These are phyloP conservation scores for Emergomyces orientalis DNA, from an alignment of 2,329 filamentous ascomycete genomes.

Conservation along the genomic window DNA sequence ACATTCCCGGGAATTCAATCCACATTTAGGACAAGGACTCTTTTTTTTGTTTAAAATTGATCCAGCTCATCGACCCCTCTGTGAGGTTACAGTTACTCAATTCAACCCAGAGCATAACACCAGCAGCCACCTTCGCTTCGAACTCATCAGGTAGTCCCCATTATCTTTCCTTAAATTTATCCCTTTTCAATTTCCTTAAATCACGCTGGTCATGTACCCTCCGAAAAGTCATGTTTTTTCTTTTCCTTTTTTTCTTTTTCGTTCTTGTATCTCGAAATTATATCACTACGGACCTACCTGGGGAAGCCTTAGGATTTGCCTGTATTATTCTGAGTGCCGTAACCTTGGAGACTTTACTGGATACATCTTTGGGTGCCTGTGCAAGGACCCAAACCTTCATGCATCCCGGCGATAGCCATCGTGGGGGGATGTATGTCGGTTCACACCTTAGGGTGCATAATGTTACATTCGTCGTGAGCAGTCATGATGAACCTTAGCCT, in stretches of 20 bases:
- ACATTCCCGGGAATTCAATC: constrained; percentile 8
- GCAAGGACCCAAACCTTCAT: constrained; percentile 18
- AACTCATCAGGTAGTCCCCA: constrained; percentile 36
- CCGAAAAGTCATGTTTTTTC: constrained; percentile 11
- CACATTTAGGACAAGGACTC: constrained; percentile 17
- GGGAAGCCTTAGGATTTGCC: neutral
- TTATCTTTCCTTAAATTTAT: constrained; percentile 25
- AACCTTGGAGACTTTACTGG: constrained; percentile 21
- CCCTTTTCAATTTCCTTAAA: constrained; percentile 17
- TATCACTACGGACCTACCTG: constrained; percentile 7
- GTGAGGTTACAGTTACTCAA: constrained; percentile 13
- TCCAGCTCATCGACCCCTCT: constrained; percentile 9
- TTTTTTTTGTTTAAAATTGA: constrained; percentile 23
- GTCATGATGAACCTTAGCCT: constrained; percentile 2
- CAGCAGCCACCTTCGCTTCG: constrained; percentile 13
- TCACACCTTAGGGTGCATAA: constrained; percentile 31
- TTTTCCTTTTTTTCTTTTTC: constrained; percentile 10
- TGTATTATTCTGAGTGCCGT: constrained; percentile 15
- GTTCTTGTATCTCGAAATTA: too few species aligned
- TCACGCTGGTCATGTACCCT: constrained; percentile 19
- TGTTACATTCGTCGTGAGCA: constrained; percentile 23
- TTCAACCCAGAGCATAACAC: constrained; percentile 19
- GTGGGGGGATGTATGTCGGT: constrained; percentile 22
- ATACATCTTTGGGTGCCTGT: constrained; percentile 11
- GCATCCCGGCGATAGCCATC: constrained; percentile 26